Evolutionary conservation across 768 basidiomycete species (phyloP).

Genomic region (Leccinum truebloodii): DNA sequence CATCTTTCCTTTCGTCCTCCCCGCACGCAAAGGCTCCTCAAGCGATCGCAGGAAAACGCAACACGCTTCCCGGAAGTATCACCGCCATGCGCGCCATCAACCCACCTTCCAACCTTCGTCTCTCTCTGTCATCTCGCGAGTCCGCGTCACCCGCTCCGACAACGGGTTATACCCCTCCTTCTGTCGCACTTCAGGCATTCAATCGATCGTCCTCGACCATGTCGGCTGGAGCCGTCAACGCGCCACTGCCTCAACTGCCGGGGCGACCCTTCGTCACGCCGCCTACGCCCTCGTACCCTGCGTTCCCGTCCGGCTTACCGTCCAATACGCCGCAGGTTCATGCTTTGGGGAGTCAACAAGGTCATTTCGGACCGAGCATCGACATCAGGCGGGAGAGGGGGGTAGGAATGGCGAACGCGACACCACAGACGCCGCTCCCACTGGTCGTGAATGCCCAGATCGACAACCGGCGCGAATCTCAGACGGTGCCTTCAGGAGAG

Average conservation of each 20-base stretch:
- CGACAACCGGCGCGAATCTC: conserved; percentile 29
- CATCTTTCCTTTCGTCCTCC: conserved; percentile 31
- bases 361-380: conserved; percentile 55
- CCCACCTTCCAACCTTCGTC: conserved; percentile 17
- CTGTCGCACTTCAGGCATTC: conserved; percentile 36
- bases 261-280: conserved; percentile 36
- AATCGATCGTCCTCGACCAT: conserved; percentile 30
- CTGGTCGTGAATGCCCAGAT: conserved; percentile 44
- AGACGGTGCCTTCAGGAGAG: conserved; percentile 40
- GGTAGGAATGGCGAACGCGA: conserved; percentile 28
- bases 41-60: conserved; percentile 58
- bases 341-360: conserved; percentile 49
- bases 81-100: conserved; percentile 33
- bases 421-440: conserved; percentile 59
- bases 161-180: conserved; percentile 35
- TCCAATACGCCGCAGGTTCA: conserved; percentile 58
- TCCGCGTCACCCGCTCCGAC: conserved; percentile 6
- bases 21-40: conserved; percentile 26
- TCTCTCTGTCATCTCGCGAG: conserved; percentile 33
- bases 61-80: conserved; percentile 45
- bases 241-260: conserved; percentile 14
- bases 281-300: conserved; percentile 72
- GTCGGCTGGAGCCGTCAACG: conserved; percentile 12
- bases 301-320: conserved; percentile 50
- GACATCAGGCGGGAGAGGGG: conserved; percentile 73